Conservation (phyloP, 2,329 filamentous ascomycete genomes). For the Neospermospora avenae region DNA sequence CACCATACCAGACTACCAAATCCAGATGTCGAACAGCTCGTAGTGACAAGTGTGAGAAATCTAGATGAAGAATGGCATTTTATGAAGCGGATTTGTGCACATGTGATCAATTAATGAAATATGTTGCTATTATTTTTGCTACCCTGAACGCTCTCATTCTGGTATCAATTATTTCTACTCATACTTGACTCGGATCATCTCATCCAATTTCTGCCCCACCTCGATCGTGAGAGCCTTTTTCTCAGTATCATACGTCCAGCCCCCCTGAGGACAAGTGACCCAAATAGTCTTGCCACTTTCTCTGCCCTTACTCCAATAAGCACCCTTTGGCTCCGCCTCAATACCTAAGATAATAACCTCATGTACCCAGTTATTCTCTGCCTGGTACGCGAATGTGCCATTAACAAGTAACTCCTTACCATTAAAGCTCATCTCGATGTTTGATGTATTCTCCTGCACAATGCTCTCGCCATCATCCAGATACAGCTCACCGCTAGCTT, state of each 20-base stretch:
- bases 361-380: constrained; percentile 40
- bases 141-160: too few species aligned
- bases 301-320: constrained; percentile 4
- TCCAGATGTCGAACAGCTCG: too few species aligned
- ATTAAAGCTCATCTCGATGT: constrained; percentile 59
- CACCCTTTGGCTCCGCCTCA: constrained; percentile 9
- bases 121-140: too few species aligned
- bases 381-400: constrained; percentile 53
- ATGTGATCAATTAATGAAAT: too few species aligned
- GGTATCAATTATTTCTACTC: neutral
- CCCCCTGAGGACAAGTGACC: constrained; percentile 3
- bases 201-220: constrained; percentile 1
- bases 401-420: constrained; percentile 48
- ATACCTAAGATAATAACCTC: constrained; percentile 50
- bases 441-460: constrained; percentile 51
- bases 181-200: neutral
- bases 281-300: neutral
- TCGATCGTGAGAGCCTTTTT: constrained; percentile 10
- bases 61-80: too few species aligned
- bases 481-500: constrained; percentile 66
- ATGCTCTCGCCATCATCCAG: constrained; percentile 74
- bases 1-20: too few species aligned
- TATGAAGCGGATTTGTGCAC: too few species aligned
- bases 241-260: constrained; percentile 3
- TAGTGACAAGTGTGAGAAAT: too few species aligned